Conservation (phyloP, 129 eudicot genomes). For the Oenanthe sinensis region DNA sequence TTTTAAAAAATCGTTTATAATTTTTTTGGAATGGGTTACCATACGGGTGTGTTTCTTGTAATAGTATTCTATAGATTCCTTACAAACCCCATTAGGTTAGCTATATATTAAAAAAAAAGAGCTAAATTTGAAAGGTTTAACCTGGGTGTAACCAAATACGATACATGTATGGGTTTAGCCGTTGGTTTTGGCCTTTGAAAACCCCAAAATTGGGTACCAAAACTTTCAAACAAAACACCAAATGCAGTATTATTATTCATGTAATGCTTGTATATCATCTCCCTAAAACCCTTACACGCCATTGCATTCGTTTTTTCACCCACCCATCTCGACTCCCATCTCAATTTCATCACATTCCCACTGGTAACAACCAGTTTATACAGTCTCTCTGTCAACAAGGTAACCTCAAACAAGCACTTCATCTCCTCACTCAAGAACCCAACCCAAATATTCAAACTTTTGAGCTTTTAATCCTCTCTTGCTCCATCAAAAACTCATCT, state of each 20-base stretch:
- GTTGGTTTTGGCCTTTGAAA: background rate
- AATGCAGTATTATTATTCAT: background rate
- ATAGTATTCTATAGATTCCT: no score
- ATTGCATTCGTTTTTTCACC: conserved; percentile 19
- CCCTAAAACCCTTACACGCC: conserved; percentile 41
- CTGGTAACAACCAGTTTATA: conserved; percentile 48
- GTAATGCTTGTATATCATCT: conserved; percentile 48
- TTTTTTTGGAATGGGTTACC: no score
- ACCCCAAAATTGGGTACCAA: background rate
- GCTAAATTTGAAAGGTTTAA: no score
- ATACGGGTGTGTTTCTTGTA: no score
- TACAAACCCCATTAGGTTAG: no score
- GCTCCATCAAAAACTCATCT: conserved; percentile 38
- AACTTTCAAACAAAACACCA: background rate
- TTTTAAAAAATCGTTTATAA: no score
- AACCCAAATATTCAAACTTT: conserved; percentile 70
- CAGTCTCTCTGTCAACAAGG: conserved; percentile 68
- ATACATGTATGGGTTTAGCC: no score
- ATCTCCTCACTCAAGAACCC: conserved; percentile 44
- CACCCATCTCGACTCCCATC: conserved; percentile 24
- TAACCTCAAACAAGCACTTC: conserved; percentile 55
- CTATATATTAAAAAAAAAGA: no score
- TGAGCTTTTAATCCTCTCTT: conserved; percentile 69
- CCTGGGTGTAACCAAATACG: no score
- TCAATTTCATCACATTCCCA: conserved; percentile 19